These are phyloP conservation scores for Talaromyces sp. DNA, from an alignment of 2,329 filamentous ascomycete genomes.

Conservation along the genomic window DNA sequence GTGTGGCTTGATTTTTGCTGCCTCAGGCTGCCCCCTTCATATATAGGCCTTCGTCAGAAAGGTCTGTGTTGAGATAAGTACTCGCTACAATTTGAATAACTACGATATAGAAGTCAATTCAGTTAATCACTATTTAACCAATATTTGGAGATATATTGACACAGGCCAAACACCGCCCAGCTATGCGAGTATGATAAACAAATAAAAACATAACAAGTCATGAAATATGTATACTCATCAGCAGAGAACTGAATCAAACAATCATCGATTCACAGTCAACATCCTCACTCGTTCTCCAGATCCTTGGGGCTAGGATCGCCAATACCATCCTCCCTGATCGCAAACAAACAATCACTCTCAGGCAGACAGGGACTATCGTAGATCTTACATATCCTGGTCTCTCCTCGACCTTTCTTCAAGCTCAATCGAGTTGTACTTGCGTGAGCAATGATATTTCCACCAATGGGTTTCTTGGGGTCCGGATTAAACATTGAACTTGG, in stretches of 20 bases:
- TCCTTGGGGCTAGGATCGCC: conserved; percentile 95
- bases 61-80: too few species aligned
- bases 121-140: neutral
- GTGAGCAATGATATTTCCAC: conserved; percentile 97
- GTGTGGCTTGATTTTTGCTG: too few species aligned
- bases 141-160: neutral
- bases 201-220: neutral
- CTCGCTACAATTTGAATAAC: too few species aligned
- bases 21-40: too few species aligned
- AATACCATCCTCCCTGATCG: conserved; percentile 95
- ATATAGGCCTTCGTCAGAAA: too few species aligned
- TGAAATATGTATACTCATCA: neutral
- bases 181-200: conserved; percentile 4
- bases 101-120: too few species aligned
- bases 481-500: conserved; percentile 98
- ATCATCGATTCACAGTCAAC: neutral
- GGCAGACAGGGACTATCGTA: conserved; percentile 97
- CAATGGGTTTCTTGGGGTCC: conserved; percentile 98
- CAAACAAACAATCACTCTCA: conserved; percentile 93
- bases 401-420: conserved; percentile 88
- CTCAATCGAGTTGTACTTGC: conserved; percentile 92
- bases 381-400: conserved; percentile 97
- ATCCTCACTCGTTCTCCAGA: conserved; percentile 67
- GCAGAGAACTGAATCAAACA: neutral
- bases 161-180: neutral